Conservation (phyloP, 176 grass and related monocot genomes). For the Calamus simplicifolius region DNA sequence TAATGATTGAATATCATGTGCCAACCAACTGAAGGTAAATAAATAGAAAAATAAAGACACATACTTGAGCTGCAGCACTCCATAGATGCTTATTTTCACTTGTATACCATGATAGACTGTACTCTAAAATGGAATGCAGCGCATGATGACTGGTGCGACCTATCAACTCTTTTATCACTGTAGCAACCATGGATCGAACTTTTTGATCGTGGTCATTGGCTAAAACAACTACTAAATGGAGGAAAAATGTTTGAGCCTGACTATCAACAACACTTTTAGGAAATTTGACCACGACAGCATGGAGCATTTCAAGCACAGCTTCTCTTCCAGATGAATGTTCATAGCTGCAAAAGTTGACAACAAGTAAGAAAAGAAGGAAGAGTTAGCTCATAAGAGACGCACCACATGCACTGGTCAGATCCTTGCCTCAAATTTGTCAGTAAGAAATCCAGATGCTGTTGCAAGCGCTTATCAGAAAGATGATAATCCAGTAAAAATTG, state of each 20-base stretch:
- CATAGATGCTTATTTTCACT: slow-evolving; percentile 63
- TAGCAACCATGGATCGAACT: slow-evolving; percentile 57
- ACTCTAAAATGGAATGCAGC: slow-evolving; percentile 54
- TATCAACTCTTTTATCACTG: slow-evolving; percentile 54
- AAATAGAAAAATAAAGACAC: slow-evolving; percentile 1
- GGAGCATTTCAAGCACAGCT: slow-evolving; percentile 88
- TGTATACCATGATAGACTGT: slow-evolving; percentile 62
- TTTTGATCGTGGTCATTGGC: slow-evolving; percentile 67
- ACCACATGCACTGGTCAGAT: not conserved
- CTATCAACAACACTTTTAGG: slow-evolving; percentile 78
- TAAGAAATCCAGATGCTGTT: slow-evolving; percentile 96
- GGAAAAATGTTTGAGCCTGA: slow-evolving; percentile 77
- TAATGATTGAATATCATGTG: too few relatives aligned
- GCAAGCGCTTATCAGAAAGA: slow-evolving; percentile 75
- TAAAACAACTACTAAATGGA: slow-evolving; percentile 70
- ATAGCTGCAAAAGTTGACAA: slow-evolving; percentile 43
- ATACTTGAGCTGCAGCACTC: slow-evolving; percentile 78
- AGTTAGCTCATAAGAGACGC: slow-evolving; percentile 1
- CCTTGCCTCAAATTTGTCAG: slow-evolving; percentile 71
- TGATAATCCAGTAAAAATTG: slow-evolving; percentile 85
- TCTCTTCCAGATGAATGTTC: slow-evolving; percentile 86
- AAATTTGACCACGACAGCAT: slow-evolving; percentile 83
- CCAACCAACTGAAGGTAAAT: too few relatives aligned
- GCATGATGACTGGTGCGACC: slow-evolving; percentile 45
- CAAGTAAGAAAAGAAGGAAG: slow-evolving; percentile 12